Conservation (phyloP, 495 filamentous ascomycete genomes). For the Echria macrotheca region DNA sequence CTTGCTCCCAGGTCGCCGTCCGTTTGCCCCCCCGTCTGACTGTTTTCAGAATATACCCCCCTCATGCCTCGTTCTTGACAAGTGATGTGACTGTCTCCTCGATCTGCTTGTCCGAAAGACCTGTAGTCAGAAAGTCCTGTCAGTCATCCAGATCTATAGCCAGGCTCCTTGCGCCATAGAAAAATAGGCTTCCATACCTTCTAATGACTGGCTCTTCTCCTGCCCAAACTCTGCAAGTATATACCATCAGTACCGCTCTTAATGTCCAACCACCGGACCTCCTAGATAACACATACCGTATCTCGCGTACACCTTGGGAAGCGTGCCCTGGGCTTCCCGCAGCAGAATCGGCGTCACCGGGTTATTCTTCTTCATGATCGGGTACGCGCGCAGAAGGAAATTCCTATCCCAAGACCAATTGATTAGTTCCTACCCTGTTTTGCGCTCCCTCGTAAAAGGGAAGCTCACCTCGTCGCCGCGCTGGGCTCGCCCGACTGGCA, state of each 20-base stretch:
- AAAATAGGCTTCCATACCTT: constrained; percentile 45
- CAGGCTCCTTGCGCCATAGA: neutral
- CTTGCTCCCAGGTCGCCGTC: neutral
- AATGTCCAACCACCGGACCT: neutral
- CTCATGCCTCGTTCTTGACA: constrained; percentile 53
- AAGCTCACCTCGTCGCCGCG: constrained; percentile 69
- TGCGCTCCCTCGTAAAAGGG: neutral
- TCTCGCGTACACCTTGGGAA: constrained; percentile 84
- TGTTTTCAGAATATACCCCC: too few species aligned
- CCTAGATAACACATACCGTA: constrained; percentile 60
- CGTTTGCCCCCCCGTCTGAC: neutral
- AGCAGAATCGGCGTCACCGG: constrained; percentile 90
- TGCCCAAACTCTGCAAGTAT: constrained; percentile 64
- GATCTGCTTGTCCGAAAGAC: constrained; percentile 84
- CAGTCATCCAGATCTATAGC: too few species aligned
- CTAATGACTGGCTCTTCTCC: constrained; percentile 79
- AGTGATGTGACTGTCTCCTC: constrained; percentile 79
- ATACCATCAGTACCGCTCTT: neutral
- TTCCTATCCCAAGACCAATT: constrained; percentile 52
- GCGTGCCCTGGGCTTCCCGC: constrained; percentile 75
- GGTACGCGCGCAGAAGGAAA: constrained; percentile 88
- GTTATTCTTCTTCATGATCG: constrained; percentile 99
- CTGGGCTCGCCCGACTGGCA: constrained; percentile 90
- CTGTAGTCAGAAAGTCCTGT: too few species aligned
- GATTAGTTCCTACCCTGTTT: neutral